Percentiles rank a stretch among this genome's conserved stretches.
phyloP scores from a whole-genome alignment of 75 land plant genomes.

The Larix kaempferi region DNA sequence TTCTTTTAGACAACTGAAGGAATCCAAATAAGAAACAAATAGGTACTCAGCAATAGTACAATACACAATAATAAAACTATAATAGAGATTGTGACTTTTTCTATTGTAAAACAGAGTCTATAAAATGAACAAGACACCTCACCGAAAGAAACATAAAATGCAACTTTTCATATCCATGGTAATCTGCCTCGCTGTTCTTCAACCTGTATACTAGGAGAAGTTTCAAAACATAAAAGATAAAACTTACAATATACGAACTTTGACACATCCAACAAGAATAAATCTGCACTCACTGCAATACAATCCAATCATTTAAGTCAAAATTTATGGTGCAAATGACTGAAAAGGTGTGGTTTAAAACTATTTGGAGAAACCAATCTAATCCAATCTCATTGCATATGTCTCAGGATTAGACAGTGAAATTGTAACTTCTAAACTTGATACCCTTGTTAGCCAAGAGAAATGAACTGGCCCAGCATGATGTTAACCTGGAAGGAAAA shows the following conservation, averaged over 20 bases:
- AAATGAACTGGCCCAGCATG: not conserved
- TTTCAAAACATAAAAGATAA: not conserved
- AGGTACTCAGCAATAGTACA: no score
- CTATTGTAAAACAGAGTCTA: not conserved
- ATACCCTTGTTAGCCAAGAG: not conserved
- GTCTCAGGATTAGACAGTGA: not conserved
- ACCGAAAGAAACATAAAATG: not conserved
- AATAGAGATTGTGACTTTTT: not conserved
- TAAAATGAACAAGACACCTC: not conserved
- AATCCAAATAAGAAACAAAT: not conserved
- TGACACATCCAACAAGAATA: not conserved
- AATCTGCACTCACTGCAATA: not conserved
- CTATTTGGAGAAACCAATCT: not conserved
- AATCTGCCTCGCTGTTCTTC: constrained; percentile 3
- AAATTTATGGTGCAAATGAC: not conserved
- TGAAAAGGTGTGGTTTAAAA: not conserved
- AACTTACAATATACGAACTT: not conserved
- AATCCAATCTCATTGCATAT: not conserved
- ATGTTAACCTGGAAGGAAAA: no score
- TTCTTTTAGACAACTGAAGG: not conserved
- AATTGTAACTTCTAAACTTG: not conserved
- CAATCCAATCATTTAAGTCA: not conserved
- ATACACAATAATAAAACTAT: not conserved
- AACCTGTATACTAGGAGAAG: not conserved
- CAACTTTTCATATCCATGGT: not conserved